A percentile compares a stretch with the other conserved stretches of the same genome.
phyloP scores from a whole-genome alignment of 108 stramenopile genomes.

The Pseudonitzschia delicatissima region DNA sequence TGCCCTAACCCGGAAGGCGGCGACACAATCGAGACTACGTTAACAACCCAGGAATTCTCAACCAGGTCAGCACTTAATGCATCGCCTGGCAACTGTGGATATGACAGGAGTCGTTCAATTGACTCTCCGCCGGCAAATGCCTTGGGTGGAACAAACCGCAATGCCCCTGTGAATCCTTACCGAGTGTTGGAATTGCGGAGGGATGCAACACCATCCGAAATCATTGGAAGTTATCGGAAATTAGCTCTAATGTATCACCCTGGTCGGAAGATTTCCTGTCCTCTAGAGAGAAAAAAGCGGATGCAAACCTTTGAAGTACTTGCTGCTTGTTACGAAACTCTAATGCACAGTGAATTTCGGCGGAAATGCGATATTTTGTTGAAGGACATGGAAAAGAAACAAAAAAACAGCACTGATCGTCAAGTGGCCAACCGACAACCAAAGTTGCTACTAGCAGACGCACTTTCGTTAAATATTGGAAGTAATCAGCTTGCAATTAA shows the following conservation, averaged over 20 bases:
- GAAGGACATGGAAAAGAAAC: slow-evolving; percentile 20
- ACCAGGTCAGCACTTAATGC: neutral
- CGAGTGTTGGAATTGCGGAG: slow-evolving; percentile 43
- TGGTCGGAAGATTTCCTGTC: slow-evolving; percentile 10
- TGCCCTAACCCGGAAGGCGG: neutral
- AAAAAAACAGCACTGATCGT: neutral
- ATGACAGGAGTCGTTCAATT: neutral
- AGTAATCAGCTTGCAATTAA: neutral
- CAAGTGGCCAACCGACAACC: neutral
- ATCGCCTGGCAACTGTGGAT: neutral
- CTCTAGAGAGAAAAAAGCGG: slow-evolving; percentile 11
- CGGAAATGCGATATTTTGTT: slow-evolving; percentile 29
- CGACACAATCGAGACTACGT: neutral
- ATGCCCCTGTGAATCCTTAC: slow-evolving; percentile 42
- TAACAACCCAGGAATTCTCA: neutral
- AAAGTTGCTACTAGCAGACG: neutral
- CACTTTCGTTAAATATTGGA: too few species aligned
- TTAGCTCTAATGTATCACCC: slow-evolving; percentile 51
- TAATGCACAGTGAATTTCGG: slow-evolving; percentile 40
- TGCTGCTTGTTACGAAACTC: slow-evolving; percentile 48
- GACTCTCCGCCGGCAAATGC: neutral
- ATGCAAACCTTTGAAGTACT: slow-evolving; percentile 37
- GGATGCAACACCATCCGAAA: slow-evolving; percentile 45
- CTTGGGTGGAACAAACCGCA: slow-evolving; percentile 7
- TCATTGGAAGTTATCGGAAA: slow-evolving; percentile 39